phyloP scores from a whole-genome alignment of 108 stramenopile species.

The Aureococcus anophagefferens region DNA sequence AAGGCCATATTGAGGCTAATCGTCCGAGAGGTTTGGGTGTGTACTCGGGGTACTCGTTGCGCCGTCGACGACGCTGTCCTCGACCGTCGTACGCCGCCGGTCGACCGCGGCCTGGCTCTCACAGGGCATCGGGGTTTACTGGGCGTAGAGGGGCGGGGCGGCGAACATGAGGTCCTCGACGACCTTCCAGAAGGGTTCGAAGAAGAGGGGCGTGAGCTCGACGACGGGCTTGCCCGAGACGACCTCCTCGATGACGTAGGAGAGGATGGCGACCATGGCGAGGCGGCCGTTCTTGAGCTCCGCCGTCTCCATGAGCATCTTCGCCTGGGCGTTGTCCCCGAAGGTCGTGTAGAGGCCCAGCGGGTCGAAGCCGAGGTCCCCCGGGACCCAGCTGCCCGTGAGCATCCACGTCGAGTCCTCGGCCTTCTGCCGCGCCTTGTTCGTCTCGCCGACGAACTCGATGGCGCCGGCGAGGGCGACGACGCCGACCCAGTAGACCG shows the following conservation, averaged over 20 bases:
- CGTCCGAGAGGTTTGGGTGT: no score
- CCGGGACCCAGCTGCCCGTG: slow-evolving; percentile 42
- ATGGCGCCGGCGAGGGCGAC: slow-evolving; percentile 56
- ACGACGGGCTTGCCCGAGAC: slow-evolving; percentile 60
- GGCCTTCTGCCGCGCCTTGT: slow-evolving; percentile 16
- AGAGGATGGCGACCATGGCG: slow-evolving; percentile 77
- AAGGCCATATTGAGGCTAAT: no score
- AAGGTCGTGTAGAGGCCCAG: slow-evolving; percentile 60
- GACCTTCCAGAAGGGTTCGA: slow-evolving; percentile 54
- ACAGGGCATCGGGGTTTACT: neutral
- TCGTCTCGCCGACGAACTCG: slow-evolving; percentile 51
- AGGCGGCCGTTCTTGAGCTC: slow-evolving; percentile 63
- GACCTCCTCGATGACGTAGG: slow-evolving; percentile 39
- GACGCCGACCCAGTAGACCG: slow-evolving; percentile 63
- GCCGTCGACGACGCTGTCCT: no score
- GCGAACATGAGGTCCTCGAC: neutral
- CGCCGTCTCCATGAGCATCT: slow-evolving; percentile 54
- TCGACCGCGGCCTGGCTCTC: no score
- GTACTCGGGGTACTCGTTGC: no score
- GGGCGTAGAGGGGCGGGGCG: neutral
- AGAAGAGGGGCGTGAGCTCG: slow-evolving; percentile 70
- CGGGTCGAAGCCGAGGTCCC: slow-evolving; percentile 76
- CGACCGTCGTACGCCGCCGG: no score
- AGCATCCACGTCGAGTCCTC: slow-evolving; percentile 19
- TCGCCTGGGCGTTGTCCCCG: slow-evolving; percentile 21